phyloP scores from a whole-genome alignment of 148 eudicot genomes.

The Silene latifolia region DNA sequence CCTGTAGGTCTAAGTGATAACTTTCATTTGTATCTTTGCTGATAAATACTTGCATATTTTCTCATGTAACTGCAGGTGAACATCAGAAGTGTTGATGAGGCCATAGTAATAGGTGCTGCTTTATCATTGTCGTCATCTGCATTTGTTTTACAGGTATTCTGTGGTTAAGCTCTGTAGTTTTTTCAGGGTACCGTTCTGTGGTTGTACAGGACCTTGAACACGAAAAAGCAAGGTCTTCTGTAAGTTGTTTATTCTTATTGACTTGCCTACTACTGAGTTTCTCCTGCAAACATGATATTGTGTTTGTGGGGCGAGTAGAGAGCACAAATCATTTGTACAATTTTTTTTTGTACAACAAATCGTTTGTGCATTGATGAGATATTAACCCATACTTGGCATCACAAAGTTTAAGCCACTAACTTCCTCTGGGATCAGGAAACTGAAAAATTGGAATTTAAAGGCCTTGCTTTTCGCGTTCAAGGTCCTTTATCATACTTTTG shows the following conservation, averaged over 20 bases:
- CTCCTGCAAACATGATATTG: not conserved
- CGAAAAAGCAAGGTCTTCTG: not conserved
- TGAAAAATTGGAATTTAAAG: too few relatives aligned
- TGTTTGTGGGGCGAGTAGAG: not conserved
- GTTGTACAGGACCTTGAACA: not conserved
- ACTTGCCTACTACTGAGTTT: not conserved
- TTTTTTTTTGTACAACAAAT: not conserved
- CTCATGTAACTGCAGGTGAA: constrained; percentile 56
- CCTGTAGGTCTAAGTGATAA: not conserved
- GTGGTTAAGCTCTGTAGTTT: not conserved
- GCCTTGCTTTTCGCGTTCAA: too few relatives aligned
- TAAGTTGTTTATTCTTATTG: not conserved
- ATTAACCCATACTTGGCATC: not conserved
- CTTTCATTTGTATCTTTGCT: constrained; percentile 7
- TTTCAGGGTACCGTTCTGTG: not conserved
- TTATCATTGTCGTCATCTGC: constrained; percentile 96
- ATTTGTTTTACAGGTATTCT: constrained; percentile 88
- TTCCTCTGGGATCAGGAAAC: too few relatives aligned
- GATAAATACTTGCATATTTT: not conserved
- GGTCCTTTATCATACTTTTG: too few relatives aligned
- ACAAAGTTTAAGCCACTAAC: not conserved
- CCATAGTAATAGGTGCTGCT: constrained; percentile 95
- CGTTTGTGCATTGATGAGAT: constrained; percentile 1
- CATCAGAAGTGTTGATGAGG: constrained; percentile 93
- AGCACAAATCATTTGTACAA: not conserved